Percentiles rank a stretch among this genome's conserved stretches.
Evolutionary conservation across 768 basidiomycete species (phyloP).

Genomic region (Podaxis carcinomalis): DNA sequence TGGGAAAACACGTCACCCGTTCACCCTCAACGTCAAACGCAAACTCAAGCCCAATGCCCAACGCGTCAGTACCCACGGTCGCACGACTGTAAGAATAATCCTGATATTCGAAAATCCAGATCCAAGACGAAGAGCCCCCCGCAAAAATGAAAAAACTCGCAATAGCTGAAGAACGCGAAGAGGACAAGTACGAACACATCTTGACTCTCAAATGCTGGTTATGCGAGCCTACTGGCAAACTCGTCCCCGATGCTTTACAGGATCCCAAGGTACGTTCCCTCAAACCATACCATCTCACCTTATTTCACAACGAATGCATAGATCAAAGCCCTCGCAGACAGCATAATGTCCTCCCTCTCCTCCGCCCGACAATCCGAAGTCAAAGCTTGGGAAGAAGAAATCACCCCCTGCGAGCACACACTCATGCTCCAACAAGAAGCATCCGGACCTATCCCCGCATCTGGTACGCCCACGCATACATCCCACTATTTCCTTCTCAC

Average conservation of each 20-base stretch:
- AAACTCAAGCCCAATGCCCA: constrained; percentile 56
- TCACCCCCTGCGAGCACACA: constrained; percentile 80
- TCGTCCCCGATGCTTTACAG: constrained; percentile 34
- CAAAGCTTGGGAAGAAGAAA: constrained; percentile 97
- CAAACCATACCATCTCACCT: not conserved
- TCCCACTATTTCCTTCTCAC: not conserved
- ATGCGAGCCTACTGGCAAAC: constrained; percentile 52
- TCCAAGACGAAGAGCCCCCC: constrained; percentile 77
- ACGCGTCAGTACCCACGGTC: constrained; percentile 50
- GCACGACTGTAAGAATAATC: too few relatives aligned
- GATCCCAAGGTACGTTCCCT: constrained; percentile 28
- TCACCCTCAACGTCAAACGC: constrained; percentile 80
- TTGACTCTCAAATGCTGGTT: constrained; percentile 74
- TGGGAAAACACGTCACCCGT: constrained; percentile 65
- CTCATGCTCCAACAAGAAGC: constrained; percentile 39
- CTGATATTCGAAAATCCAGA: constrained; percentile 32
- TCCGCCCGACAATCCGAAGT: constrained; percentile 93
- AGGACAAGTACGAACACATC: constrained; percentile 76
- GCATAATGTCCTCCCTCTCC: constrained; percentile 76
- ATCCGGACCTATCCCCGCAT: constrained; percentile 44
- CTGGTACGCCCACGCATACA: constrained; percentile 34
- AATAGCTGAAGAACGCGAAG: constrained; percentile 81
- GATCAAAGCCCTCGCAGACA: constrained; percentile 55
- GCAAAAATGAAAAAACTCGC: constrained; percentile 87
- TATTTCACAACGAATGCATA: constrained; percentile 16